Evolutionary conservation across 148 eudicot genomes (phyloP), one percentile per base, ranked within the genome.

Genomic region (Limonium bicolor): DNA sequence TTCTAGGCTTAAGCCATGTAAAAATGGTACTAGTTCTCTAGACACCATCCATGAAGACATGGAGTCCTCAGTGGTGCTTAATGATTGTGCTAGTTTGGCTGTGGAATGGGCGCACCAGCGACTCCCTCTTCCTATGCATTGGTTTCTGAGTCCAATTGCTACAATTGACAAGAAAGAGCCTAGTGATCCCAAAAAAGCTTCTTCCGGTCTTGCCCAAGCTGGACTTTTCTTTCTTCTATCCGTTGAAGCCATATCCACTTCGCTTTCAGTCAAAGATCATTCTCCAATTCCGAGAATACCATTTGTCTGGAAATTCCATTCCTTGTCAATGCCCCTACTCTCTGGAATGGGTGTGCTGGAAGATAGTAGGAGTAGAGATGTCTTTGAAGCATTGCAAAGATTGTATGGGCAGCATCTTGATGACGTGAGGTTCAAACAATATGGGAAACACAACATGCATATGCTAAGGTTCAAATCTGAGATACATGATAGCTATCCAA

Each of bases 71-170:
- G 25, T 26, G 18, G 17, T 20, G 20, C 27, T 54, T 11, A 69
- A 54, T 33, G 66, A 39, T 35, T 33, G 48, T 32, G 57, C 59
- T 52, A 42, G 77, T 46, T 54, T 80, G 66, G 58, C 57, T 6
- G 55, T 51, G 20, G 95, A 90, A 64, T 90, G 99, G 99, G 88
- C 93, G 36, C 71, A 63, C 47, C 99, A 90, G 61, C 71, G 82
- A 46, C 65, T 90, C 61, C 99, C 93, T 58, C 93, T 90, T 67
- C 88, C 87, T 39, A 39, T 34, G 26, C 71, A 80, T 53, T 90
- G 99, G 99, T 62, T 80, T 58, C 80, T 90, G 17, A 84, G 95
- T 69, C 74, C 95, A 53, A 56, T 90, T 43, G 58, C 67, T 25
- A 56, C 64, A 28, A 50, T 73, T 50, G 62, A 27, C 38, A 50